Percentiles rank a stretch among this genome's conserved stretches.
Conservation (phyloP, 1,284 basidiomycete genomes). For the Peniophora sp. region DNA sequence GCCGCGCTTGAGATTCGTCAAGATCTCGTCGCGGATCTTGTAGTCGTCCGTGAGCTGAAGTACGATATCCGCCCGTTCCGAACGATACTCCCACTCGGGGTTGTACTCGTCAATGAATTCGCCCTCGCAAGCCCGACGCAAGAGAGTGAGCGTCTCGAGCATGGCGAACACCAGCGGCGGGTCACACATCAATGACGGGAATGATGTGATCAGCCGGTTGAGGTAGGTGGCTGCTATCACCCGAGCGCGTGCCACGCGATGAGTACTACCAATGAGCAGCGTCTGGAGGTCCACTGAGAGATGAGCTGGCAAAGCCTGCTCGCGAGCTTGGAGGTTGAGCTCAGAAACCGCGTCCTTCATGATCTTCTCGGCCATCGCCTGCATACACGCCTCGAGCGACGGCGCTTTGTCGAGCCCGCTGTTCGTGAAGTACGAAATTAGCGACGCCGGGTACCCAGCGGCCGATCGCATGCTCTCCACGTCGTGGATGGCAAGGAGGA, state of each 20-base stretch:
- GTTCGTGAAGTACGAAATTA: conserved; percentile 88
- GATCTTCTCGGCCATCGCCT: conserved; percentile 81
- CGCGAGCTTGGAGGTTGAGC: conserved; percentile 66
- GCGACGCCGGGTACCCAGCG: conserved; percentile 72
- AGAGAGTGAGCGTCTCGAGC: conserved; percentile 85
- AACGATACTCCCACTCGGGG: conserved; percentile 78
- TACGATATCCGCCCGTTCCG: conserved; percentile 67
- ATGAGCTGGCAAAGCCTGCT: conserved; percentile 70
- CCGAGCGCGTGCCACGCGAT: conserved; percentile 77
- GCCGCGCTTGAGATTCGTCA: conserved; percentile 66
- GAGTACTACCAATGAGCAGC: conserved; percentile 77
- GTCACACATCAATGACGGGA: conserved; percentile 93
- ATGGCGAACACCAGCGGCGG: conserved; percentile 82
- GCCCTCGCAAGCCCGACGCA: conserved; percentile 85
- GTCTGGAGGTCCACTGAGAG: conserved; percentile 72
- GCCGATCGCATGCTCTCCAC: conserved; percentile 85
- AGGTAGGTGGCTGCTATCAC: conserved; percentile 80
- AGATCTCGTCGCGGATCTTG: conserved; percentile 77
- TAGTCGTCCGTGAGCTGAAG: conserved; percentile 88
- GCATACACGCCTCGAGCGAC: conserved; percentile 69
- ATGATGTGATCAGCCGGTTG: conserved; percentile 82
- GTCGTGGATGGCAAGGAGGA: conserved; percentile 83
- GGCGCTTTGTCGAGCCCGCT: conserved; percentile 73
- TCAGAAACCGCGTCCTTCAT: conserved; percentile 67
- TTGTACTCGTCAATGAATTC: conserved; percentile 95